These are phyloP conservation scores for Diatrype stigma DNA, from an alignment of 2,329 filamentous ascomycete genomes.

Conservation along the genomic window DNA sequence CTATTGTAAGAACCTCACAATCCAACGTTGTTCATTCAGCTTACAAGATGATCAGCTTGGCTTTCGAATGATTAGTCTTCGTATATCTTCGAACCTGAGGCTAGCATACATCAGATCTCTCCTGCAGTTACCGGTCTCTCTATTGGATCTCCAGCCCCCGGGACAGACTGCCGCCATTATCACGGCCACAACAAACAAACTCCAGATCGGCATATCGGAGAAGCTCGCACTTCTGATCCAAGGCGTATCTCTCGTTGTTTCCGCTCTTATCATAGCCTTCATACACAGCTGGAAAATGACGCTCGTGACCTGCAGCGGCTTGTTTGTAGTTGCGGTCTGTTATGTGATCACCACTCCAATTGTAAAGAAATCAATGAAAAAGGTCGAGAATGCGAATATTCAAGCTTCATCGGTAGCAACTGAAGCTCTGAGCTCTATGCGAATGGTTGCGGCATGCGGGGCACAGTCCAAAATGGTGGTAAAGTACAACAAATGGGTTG, in stretches of 20 bases:
- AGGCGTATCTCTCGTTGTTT: slow-evolving; percentile 45
- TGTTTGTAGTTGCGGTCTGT: slow-evolving; percentile 51
- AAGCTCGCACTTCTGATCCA: slow-evolving; percentile 57
- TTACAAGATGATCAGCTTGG: slow-evolving; percentile 37
- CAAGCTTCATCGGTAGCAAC: slow-evolving; percentile 57
- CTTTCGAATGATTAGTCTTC: slow-evolving; percentile 58
- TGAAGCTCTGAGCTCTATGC: slow-evolving; percentile 54
- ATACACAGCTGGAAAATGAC: slow-evolving; percentile 55
- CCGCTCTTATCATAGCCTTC: slow-evolving; percentile 53
- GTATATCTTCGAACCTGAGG: slow-evolving; percentile 56
- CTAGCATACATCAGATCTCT: slow-evolving; percentile 62
- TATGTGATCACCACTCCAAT: slow-evolving; percentile 50
- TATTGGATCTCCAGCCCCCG: slow-evolving; percentile 61
- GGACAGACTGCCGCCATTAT: slow-evolving; percentile 60
- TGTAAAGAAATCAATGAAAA: slow-evolving; percentile 48
- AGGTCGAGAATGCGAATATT: slow-evolving; percentile 49
- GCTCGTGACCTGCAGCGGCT: slow-evolving; percentile 53
- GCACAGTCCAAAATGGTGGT: slow-evolving; percentile 51
- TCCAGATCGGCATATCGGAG: slow-evolving; percentile 61
- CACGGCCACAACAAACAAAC: slow-evolving; percentile 56
- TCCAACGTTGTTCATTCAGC: background rate
- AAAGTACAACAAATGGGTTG: slow-evolving; percentile 51
- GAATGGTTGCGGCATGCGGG: slow-evolving; percentile 60
- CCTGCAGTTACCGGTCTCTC: slow-evolving; percentile 60
- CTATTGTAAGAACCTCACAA: slow-evolving; percentile 38